Conservation (phyloP, 2,329 filamentous ascomycete genomes). For the Fusarium incarnatum region DNA sequence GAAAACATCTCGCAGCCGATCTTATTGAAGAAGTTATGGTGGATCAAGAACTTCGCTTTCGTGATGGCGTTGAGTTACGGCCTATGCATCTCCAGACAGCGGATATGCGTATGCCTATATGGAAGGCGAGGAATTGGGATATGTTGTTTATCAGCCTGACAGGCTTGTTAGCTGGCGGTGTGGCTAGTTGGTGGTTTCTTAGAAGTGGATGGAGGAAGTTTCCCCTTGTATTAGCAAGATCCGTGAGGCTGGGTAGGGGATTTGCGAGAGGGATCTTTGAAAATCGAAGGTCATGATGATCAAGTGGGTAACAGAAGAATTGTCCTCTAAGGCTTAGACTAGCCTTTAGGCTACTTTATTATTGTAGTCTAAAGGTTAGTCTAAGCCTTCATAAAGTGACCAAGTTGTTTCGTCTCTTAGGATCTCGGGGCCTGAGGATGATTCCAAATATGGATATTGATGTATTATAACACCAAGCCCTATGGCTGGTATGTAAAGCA, state of each 20-base stretch:
- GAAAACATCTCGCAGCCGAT: constrained; percentile 55
- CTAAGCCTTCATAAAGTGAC: no score
- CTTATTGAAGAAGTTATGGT: constrained; percentile 57
- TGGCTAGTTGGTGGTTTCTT: constrained; percentile 39
- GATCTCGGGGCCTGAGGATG: no score
- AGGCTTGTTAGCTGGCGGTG: constrained; percentile 12
- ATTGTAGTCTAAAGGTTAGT: no score
- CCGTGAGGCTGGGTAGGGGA: background rate
- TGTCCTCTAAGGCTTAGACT: no score
- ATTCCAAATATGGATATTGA: background rate
- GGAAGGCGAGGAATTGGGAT: constrained; percentile 56
- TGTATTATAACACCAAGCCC: background rate
- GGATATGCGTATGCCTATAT: constrained; percentile 55
- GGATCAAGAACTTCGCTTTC: constrained; percentile 49
- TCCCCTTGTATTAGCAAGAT: constrained; percentile 14
- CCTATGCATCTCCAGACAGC: constrained; percentile 60
- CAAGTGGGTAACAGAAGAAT: background rate
- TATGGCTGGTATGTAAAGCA: background rate
- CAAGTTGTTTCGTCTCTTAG: no score
- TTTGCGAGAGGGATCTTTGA: constrained; percentile 3
- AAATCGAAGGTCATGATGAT: background rate
- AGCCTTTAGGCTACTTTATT: no score
- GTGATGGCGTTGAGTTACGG: constrained; percentile 33
- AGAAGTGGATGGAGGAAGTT: constrained; percentile 31
- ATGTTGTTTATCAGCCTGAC: constrained; percentile 45